Conservation (phyloP, 306 rosid species). For the Vicia villosa region DNA sequence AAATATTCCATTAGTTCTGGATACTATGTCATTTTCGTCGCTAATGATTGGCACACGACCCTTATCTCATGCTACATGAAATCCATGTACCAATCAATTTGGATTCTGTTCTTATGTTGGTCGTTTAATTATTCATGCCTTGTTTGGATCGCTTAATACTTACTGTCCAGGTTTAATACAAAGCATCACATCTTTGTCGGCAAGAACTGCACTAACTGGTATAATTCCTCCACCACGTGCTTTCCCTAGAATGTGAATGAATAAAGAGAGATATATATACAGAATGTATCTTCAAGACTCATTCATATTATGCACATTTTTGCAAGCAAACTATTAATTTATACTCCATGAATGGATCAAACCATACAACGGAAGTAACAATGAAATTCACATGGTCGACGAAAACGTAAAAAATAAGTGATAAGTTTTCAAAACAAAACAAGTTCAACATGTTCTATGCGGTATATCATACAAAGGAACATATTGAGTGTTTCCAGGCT, state of each 20-base stretch:
- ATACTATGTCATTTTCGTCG: too few relatives aligned
- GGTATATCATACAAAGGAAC: slow-evolving; percentile 18
- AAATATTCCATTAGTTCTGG: neutral
- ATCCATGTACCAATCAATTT: too few relatives aligned
- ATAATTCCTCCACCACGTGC: slow-evolving; percentile 97
- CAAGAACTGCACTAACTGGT: slow-evolving; percentile 97
- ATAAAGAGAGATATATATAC: too few relatives aligned
- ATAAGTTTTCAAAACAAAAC: neutral
- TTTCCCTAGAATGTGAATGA: slow-evolving; percentile 75
- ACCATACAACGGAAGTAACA: neutral
- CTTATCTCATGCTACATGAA: too few relatives aligned
- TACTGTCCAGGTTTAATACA: slow-evolving; percentile 95
- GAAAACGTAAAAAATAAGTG: slow-evolving; percentile 3
- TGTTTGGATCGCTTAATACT: too few relatives aligned
- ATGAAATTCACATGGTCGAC: neutral
- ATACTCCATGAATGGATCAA: slow-evolving; percentile 8
- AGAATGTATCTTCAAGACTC: neutral
- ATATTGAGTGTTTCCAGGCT: slow-evolving; percentile 8
- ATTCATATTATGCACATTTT: neutral
- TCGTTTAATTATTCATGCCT: too few relatives aligned
- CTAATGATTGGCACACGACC: too few relatives aligned
- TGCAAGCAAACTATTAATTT: neutral
- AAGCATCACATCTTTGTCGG: slow-evolving; percentile 94
- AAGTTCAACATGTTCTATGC: slow-evolving; percentile 9
- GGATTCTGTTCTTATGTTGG: too few relatives aligned